Percentiles rank a stretch among this genome's conserved stretches.
These are phyloP conservation scores for Colletotrichum simmondsii DNA, from an alignment of 2,329 filamentous ascomycete species.

Conservation along the genomic window DNA sequence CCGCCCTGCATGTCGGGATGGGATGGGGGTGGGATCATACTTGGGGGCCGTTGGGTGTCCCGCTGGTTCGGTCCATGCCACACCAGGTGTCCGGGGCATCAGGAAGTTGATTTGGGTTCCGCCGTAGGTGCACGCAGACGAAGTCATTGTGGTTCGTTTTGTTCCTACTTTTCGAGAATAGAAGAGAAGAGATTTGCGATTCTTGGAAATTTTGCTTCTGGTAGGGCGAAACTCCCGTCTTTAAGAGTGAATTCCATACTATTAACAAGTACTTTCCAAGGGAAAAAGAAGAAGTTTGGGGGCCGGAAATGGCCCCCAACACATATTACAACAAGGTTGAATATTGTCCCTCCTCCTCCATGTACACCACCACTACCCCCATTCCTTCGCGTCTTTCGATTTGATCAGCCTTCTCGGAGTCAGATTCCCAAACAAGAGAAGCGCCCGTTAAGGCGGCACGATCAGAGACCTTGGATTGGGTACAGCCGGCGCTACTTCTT, in stretches of 20 bases:
- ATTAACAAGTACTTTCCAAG: background rate
- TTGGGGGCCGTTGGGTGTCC: constrained; percentile 5
- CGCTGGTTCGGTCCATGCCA: constrained; percentile 4
- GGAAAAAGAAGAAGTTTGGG: constrained; percentile 7
- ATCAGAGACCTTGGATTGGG: background rate
- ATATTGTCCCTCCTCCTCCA: background rate
- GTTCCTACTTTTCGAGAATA: background rate
- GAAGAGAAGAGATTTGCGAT: background rate
- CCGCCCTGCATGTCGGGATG: background rate
- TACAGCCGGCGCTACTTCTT: background rate
- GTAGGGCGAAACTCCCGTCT: constrained; percentile 2
- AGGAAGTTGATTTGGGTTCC: constrained; percentile 29
- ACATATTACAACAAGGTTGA: background rate
- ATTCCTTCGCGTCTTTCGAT: constrained; percentile 3
- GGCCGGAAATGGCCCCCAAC: constrained; percentile 18
- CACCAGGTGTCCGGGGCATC: constrained; percentile 4
- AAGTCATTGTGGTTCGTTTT: constrained; percentile 1
- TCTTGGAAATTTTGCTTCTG: background rate
- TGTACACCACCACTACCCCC: background rate
- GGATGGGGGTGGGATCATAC: constrained; percentile 4
- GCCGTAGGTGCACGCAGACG: background rate
- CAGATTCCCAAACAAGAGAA: background rate
- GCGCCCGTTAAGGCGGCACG: background rate
- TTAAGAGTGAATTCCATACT: background rate
- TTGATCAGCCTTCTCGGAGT: background rate